Evolutionary conservation across 371 early-diverging fungal species (phyloP).

Genomic region (Umbelopsis sp.): DNA sequence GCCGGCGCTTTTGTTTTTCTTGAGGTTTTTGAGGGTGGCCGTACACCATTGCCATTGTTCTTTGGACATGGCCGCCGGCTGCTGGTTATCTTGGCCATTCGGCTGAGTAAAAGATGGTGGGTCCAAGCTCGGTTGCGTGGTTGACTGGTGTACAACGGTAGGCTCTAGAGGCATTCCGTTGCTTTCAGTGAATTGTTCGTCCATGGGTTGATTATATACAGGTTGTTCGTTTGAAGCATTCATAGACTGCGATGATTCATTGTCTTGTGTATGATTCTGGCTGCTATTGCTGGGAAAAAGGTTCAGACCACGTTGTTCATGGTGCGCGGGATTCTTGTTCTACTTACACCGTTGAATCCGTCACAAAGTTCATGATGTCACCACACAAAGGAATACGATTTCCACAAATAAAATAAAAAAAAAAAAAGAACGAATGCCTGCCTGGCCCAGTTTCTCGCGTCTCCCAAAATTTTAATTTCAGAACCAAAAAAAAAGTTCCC

Average conservation of each 20-base stretch:
- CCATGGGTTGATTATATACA: no score
- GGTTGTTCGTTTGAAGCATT: no score
- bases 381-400: neutral
- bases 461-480: neutral
- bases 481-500: neutral
- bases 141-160: no score
- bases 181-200: no score
- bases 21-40: slow-evolving; percentile 58
- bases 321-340: no score
- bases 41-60: slow-evolving; percentile 26
- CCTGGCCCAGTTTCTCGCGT: neutral
- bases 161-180: no score
- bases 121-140: no score
- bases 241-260: no score
- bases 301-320: no score
- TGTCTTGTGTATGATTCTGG: no score
- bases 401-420: neutral
- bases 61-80: neutral
- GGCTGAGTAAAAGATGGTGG: no score
- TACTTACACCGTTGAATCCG: neutral
- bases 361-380: slow-evolving; percentile 3
- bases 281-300: no score
- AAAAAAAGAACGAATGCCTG: neutral
- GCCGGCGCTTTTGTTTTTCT: slow-evolving; percentile 64
- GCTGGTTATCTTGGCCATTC: neutral